Evolutionary conservation across 108 stramenopile species (phyloP).

Genomic region (Cyclostephanos invisitatus): DNA sequence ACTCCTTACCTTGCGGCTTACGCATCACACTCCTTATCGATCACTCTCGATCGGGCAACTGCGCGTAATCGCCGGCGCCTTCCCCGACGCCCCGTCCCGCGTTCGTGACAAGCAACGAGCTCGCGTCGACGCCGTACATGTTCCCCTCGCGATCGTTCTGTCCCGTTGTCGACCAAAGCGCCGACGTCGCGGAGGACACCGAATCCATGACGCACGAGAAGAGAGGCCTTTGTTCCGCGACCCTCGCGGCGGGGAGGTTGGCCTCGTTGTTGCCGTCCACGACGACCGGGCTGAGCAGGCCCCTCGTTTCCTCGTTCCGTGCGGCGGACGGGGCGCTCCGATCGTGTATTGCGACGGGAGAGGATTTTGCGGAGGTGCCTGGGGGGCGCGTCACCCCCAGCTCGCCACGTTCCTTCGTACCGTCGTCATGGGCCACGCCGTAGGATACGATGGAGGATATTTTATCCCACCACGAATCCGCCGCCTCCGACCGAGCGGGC

Average conservation of each 20-base stretch:
- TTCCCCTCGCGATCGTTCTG: slow-evolving; percentile 66
- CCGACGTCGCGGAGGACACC: slow-evolving; percentile 55
- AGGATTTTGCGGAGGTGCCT: slow-evolving; percentile 22
- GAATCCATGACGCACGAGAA: slow-evolving; percentile 82
- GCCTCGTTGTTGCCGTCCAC: slow-evolving; percentile 47
- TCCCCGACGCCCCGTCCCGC: slow-evolving; percentile 47
- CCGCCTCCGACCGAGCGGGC: slow-evolving; percentile 16
- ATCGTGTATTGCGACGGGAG: slow-evolving; percentile 1
- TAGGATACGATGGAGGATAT: slow-evolving; percentile 25
- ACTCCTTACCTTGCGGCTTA: neutral
- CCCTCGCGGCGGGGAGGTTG: slow-evolving; percentile 52
- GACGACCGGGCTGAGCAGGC: slow-evolving; percentile 33
- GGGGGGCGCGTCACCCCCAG: slow-evolving; percentile 56
- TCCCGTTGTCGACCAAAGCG: slow-evolving; percentile 29
- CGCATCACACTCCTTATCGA: too few relatives aligned
- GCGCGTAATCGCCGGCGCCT: slow-evolving; percentile 26
- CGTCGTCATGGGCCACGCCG: slow-evolving; percentile 30
- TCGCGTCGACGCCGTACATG: slow-evolving; percentile 76
- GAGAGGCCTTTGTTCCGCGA: slow-evolving; percentile 64
- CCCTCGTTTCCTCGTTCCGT: slow-evolving; percentile 44
- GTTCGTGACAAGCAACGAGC: slow-evolving; percentile 65
- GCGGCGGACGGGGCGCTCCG: slow-evolving; percentile 5
- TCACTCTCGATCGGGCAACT: slow-evolving; percentile 25
- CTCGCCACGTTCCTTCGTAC: slow-evolving; percentile 37
- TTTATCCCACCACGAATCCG: slow-evolving; percentile 43